These are phyloP conservation scores for Starmerella bombi DNA, from an alignment of 805 yeast genomes.

Conservation along the genomic window DNA sequence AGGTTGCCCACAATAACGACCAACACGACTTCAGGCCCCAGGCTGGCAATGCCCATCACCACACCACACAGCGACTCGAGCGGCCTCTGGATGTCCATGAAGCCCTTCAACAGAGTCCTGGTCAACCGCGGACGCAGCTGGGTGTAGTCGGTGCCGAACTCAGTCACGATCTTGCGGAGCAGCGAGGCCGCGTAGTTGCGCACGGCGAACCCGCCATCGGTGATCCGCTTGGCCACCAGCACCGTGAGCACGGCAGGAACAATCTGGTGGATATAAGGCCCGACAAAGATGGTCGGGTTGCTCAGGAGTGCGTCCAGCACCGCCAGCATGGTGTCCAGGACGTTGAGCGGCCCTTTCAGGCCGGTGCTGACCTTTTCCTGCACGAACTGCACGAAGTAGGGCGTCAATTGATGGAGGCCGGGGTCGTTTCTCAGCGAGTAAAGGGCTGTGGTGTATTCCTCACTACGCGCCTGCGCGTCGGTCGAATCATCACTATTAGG, in stretches of 20 bases:
- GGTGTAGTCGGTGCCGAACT: constrained; percentile 74
- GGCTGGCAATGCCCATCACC: constrained; percentile 62
- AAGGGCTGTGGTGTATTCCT: constrained; percentile 64
- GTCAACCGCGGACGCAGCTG: constrained; percentile 88
- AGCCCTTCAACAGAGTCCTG: constrained; percentile 80
- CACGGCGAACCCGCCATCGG: constrained; percentile 40
- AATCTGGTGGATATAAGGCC: constrained; percentile 89
- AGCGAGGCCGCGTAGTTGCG: constrained; percentile 82
- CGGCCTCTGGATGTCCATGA: constrained; percentile 70
- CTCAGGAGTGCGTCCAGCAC: constrained; percentile 72
- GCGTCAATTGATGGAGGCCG: constrained; percentile 91
- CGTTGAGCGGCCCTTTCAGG: constrained; percentile 41
- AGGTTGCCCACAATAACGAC: constrained; percentile 74
- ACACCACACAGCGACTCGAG: constrained; percentile 90
- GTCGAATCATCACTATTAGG: constrained; percentile 4
- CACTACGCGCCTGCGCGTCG: constrained; percentile 32
- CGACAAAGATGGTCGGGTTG: constrained; percentile 75
- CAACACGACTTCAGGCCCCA: constrained; percentile 81
- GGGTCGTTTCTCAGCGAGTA: constrained; percentile 80
- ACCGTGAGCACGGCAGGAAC: constrained; percentile 94
- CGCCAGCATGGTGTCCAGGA: constrained; percentile 74
- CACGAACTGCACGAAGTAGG: constrained; percentile 88
- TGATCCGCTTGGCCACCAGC: constrained; percentile 70
- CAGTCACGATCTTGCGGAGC: constrained; percentile 59
- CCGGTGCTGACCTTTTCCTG: constrained; percentile 91